A percentile compares a stretch with the other conserved stretches of the same genome.
Conservation (phyloP, 2,329 filamentous ascomycete genomes). For the Colletotrichum lupini region DNA sequence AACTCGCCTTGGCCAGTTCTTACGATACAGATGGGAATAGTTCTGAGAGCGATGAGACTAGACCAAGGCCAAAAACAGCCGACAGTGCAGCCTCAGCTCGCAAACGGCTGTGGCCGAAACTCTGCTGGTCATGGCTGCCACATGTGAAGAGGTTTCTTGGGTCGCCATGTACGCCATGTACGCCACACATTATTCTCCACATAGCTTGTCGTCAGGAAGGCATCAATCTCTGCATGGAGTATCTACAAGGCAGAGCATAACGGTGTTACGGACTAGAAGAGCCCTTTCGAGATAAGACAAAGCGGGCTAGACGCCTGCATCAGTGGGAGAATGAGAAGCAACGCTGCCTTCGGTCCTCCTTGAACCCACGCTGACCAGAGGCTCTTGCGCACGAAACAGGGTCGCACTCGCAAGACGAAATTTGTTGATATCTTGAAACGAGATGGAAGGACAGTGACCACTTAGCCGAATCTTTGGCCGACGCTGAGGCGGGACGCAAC, state of each 20-base stretch:
- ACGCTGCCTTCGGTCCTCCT: neutral
- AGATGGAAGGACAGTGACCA: neutral
- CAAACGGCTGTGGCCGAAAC: neutral
- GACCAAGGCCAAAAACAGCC: neutral
- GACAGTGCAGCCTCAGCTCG: neutral
- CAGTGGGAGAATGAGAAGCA: neutral
- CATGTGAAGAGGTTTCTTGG: neutral
- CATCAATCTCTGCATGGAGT: neutral
- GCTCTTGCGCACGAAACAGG: neutral
- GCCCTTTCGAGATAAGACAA: neutral
- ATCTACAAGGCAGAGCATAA: neutral
- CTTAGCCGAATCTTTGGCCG: neutral
- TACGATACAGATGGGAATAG: neutral
- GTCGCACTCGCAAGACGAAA: neutral
- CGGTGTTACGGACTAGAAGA: neutral
- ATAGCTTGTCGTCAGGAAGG: neutral
- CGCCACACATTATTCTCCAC: neutral
- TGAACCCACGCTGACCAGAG: neutral
- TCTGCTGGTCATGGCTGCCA: neutral
- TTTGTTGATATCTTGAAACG: neutral
- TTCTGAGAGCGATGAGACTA: neutral
- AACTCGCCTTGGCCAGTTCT: neutral
- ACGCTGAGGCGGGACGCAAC: constrained; percentile 8
- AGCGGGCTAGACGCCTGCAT: neutral
- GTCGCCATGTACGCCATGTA: neutral